Conservation (phyloP, 2,329 filamentous ascomycete species). For the Emmonsia crescens region DNA sequence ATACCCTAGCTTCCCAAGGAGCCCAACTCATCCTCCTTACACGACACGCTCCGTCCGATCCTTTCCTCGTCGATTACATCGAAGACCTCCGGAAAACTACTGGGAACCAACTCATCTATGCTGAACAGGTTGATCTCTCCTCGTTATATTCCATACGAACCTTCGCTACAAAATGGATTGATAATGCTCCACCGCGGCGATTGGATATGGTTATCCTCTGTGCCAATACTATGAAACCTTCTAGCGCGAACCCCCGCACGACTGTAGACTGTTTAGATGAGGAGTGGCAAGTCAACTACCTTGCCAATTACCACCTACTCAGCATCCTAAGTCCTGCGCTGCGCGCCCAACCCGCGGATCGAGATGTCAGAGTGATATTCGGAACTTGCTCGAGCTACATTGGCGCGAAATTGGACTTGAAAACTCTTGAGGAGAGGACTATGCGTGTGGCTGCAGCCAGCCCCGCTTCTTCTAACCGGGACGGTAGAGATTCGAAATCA, state of each 20-base stretch:
- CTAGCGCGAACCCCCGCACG: constrained; percentile 41
- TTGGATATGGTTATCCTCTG: constrained; percentile 88
- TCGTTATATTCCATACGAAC: constrained; percentile 82
- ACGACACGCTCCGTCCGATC: constrained; percentile 66
- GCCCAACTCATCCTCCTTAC: constrained; percentile 88
- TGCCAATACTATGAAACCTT: constrained; percentile 66
- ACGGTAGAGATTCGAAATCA: constrained; percentile 11
- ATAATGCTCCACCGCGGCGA: constrained; percentile 79
- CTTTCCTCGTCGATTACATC: constrained; percentile 86
- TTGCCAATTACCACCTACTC: constrained; percentile 90
- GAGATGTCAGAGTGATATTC: constrained; percentile 82
- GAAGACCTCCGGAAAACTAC: constrained; percentile 70
- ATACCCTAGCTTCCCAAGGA: constrained; percentile 65
- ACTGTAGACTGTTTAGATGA: constrained; percentile 75
- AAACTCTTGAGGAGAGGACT: constrained; percentile 19
- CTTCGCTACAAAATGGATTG: constrained; percentile 97
- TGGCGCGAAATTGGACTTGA: constrained; percentile 52
- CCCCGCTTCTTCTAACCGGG: background rate
- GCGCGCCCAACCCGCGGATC: constrained; percentile 80
- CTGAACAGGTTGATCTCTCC: constrained; percentile 83
- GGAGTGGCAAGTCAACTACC: constrained; percentile 90
- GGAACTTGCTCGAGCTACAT: constrained; percentile 85
- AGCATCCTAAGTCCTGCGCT: constrained; percentile 85
- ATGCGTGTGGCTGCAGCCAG: constrained; percentile 8
- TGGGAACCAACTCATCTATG: constrained; percentile 80